Conservation (phyloP, 495 filamentous ascomycete species). For the Hypomontagnella submonticulosa region DNA sequence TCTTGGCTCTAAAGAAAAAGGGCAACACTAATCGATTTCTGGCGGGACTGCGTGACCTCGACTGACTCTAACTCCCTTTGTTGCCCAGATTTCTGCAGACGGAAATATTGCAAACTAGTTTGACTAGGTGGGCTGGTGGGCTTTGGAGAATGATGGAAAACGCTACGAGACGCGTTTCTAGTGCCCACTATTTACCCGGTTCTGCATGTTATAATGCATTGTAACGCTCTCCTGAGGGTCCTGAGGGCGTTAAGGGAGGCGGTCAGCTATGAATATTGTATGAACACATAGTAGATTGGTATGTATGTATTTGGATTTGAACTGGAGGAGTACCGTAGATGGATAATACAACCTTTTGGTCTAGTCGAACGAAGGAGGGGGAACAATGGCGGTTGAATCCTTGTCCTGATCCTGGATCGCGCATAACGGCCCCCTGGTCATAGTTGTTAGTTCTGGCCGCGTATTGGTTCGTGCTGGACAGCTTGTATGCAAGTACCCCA, state of each 20-base stretch:
- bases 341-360: conserved; percentile 6
- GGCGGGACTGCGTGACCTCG: conserved; percentile 34
- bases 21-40: conserved; percentile 32
- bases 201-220: conserved; percentile 39
- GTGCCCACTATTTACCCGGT: conserved; percentile 41
- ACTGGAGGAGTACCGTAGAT: conserved; percentile 11
- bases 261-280: conserved; percentile 30
- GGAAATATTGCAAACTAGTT: too few species aligned
- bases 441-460: conserved; percentile 14
- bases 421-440: conserved; percentile 28
- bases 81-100: conserved; percentile 23
- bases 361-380: conserved; percentile 13
- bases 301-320: conserved; percentile 22
- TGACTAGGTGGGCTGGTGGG: too few species aligned
- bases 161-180: conserved; percentile 22
- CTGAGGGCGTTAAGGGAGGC: conserved; percentile 28
- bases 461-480: conserved; percentile 32
- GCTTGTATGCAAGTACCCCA: conserved; percentile 36
- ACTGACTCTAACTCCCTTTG: conserved; percentile 21
- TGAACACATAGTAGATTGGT: conserved; percentile 6
- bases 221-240: conserved; percentile 24
- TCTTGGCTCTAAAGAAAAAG: conserved; percentile 17
- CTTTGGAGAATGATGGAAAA: not conserved
- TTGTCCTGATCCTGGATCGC: conserved; percentile 17
- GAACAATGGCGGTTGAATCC: conserved; percentile 39